Base-by-base conservation (phyloP, 1,139 yeast genomes). In the Geotrichum cucujoidarum region DNA sequence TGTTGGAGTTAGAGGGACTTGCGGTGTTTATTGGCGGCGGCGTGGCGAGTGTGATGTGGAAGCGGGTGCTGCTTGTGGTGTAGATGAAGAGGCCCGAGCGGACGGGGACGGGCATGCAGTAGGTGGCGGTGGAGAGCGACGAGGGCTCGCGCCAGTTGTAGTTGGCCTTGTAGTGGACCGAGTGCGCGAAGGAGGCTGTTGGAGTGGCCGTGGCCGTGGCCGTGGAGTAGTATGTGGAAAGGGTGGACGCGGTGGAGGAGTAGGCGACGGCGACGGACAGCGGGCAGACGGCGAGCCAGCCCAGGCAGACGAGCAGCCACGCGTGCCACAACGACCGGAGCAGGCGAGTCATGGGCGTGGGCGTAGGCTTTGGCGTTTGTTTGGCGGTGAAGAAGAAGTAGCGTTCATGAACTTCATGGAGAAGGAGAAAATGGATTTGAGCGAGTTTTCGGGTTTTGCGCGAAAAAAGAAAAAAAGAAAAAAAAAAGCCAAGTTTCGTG, bases 401-500 rank as follows among this genome's bases (percentile, higher is more conserved):
- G n/a, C n/a, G n/a, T n/a, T n/a, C n/a, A n/a, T n/a, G n/a, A n/a
- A n/a, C n/a, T n/a, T n/a, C n/a, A n/a, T n/a, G n/a, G n/a, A n/a
- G n/a, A n/a, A n/a, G n/a, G n/a, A n/a, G n/a, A n/a, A n/a, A n/a
- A n/a, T n/a, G n/a, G n/a, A n/a, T n/a, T n/a, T n/a, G n/a, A n/a
- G n/a, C n/a, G n/a, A n/a, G n/a, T n/a, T n/a, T n/a, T n/a, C n/a
- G n/a, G n/a, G n/a, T n/a, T n/a, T n/a, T n/a, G n/a, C n/a, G n/a
- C n/a, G n/a, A n/a, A n/a, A n/a, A n/a, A n/a, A n/a, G n/a, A n/a
- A n/a, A n/a, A n/a, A n/a, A n/a, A n/a, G 11, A 21, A 17, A 11
- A 13, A 17, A 38, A 45, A 45, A 45, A 45, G 48, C 48, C 48
- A 45, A 45, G 48, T 40, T 40, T 38, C n/a, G 10, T 33, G 48